A percentile compares a stretch with the other conserved stretches of the same genome.
Evolutionary conservation across 352 stramenopile species (phyloP).

Genomic region (Plasmopara muralis): DNA sequence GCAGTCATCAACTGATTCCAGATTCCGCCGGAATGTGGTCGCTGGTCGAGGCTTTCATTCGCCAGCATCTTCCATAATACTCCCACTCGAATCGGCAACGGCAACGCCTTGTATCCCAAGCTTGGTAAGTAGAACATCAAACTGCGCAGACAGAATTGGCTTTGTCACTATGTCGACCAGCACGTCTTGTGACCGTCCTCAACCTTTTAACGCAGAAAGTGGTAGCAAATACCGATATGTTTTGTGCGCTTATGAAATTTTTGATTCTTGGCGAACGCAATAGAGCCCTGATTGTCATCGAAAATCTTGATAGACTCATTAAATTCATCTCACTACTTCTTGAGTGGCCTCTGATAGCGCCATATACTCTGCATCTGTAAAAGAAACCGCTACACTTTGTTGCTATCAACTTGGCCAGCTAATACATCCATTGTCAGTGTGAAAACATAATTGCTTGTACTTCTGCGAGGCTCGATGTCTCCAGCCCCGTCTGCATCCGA

Average conservation of each 20-base stretch:
- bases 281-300: background rate
- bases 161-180: background rate
- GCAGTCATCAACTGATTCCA: no score
- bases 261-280: background rate
- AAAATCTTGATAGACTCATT: background rate
- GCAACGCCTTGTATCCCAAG: background rate
- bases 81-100: background rate
- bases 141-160: background rate
- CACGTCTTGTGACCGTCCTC: background rate
- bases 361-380: background rate
- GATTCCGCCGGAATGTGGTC: no score
- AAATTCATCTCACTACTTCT: background rate
- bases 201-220: background rate
- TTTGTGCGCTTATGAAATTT: background rate
- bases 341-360: slow-evolving; percentile 1
- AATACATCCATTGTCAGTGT: slow-evolving; percentile 4
- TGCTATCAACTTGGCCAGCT: slow-evolving; percentile 9
- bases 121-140: background rate
- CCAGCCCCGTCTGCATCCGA: background rate
- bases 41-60: background rate
- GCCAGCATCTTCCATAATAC: background rate
- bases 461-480: background rate
- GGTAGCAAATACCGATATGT: background rate
- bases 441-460: slow-evolving; percentile 2
- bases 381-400: slow-evolving; percentile 4